A percentile compares a stretch with the other conserved stretches of the same genome.
These are phyloP conservation scores for Paratrimastix pyriformis DNA, from an alignment of 78 protist genomes.

Conservation along the genomic window DNA sequence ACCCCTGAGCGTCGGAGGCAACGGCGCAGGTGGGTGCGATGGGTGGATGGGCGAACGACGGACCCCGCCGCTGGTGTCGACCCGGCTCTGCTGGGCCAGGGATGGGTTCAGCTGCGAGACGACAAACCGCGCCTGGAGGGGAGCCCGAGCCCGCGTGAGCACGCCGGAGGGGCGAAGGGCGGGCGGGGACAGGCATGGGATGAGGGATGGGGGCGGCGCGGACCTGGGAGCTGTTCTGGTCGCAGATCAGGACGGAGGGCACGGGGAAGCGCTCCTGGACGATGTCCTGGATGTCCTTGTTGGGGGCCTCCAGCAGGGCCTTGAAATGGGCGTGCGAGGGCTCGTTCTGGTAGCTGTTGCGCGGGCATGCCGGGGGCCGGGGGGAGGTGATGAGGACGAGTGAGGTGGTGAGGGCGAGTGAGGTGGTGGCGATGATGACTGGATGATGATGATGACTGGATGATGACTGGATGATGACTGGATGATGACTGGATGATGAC, in stretches of 20 bases:
- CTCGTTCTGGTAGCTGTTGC: not conserved
- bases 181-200: not conserved
- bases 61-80: not conserved
- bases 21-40: not conserved
- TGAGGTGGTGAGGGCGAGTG: too few species aligned
- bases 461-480: too few species aligned
- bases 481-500: too few species aligned
- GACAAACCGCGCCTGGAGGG: slow-evolving; percentile 26
- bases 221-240: slow-evolving; percentile 21
- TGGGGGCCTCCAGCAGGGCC: slow-evolving; percentile 8
- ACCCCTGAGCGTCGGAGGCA: not conserved
- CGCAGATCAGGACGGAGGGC: slow-evolving; percentile 8
- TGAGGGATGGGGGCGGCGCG: too few species aligned
- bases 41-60: not conserved
- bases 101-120: slow-evolving; percentile 31
- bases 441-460: too few species aligned
- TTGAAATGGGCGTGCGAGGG: not conserved
- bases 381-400: too few species aligned
- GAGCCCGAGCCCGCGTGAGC: not conserved
- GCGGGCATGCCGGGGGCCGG: not conserved
- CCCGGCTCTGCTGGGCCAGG: not conserved
- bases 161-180: slow-evolving; percentile 12
- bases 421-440: too few species aligned
- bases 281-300: slow-evolving; percentile 17
- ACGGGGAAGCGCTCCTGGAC: slow-evolving; percentile 17